Base-by-base conservation (phyloP, 1,139 yeast genomes). In the Debaryomyces robertsiae region DNA sequence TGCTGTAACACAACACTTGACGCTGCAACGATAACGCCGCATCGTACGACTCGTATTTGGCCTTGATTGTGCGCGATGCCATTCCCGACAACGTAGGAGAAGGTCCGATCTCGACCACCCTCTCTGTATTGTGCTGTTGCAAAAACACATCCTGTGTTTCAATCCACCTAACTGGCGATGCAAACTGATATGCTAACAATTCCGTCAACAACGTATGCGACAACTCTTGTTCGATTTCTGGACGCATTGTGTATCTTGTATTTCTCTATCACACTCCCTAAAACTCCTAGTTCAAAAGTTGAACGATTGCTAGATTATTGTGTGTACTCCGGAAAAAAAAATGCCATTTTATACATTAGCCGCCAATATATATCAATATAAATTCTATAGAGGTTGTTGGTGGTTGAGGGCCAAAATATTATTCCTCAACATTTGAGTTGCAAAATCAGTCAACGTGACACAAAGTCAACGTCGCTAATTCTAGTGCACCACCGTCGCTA, bases 91-190 rank as follows among this genome's bases (percentile, higher is more conserved):
- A 79, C 30, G 98, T 93, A 46, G 99, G 98, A 38, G 98, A 90
- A 48, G 99, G 99, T 42, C 99, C 99, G 50, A 93, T 88, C 70
- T 93, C 99, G 52, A 93, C 96, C 48, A 93, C 91, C 60, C 98
- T 80, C 73, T 93, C 98, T 48, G 98, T 87, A 68, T 91, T 90
- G 79, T 82, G 87, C 55, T 90, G 94, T 64, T 88, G 86, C 63
- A 93, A 81, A 64, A 93, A 87, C 45, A 91, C 98, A 75, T 93
- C 98, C 70, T 93, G 98, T 47, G 98, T 93, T 67, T 93, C 98
- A 65, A 93, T 94, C 98, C 99, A 93, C 79, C 98, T 84, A 52
- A 93, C 99, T 36, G 99, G 98, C 48, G 98, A 91, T 35, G 99
- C 98, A 62, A 93, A 93, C 69, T 93, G 99, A 72, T 91, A 93